phyloP scores from a whole-genome alignment of 176 grass and related monocot species.

The Oryza meyeriana region DNA sequence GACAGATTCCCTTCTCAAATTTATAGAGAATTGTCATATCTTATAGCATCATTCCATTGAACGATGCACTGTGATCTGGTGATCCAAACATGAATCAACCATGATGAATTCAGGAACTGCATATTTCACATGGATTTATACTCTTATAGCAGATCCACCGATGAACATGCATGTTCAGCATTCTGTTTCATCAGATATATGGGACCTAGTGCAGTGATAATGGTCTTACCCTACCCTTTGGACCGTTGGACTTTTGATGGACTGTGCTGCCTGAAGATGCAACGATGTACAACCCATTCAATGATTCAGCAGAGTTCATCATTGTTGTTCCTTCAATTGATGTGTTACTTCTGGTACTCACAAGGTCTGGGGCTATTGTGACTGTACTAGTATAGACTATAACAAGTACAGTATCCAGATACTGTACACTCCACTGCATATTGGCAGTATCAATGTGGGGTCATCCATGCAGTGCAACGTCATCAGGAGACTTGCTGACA shows the following conservation, averaged over 20 bases:
- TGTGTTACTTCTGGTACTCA: background rate
- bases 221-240: background rate
- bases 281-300: background rate
- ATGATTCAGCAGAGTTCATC: conserved; percentile 6
- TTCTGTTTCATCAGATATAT: conserved; percentile 20
- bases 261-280: background rate
- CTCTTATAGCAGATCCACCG: background rate
- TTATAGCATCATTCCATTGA: background rate
- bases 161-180: background rate
- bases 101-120: background rate
- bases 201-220: background rate
- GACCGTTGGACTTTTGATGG: background rate
- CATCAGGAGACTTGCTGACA: background rate
- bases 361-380: background rate
- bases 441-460: background rate
- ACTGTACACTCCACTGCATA: background rate
- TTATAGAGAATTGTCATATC: background rate
- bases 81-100: background rate
- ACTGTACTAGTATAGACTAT: background rate
- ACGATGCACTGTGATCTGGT: background rate
- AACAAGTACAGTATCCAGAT: background rate
- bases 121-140: background rate
- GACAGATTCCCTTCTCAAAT: background rate
- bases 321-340: background rate
- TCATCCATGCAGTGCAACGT: background rate